Base-by-base conservation (phyloP, 2,329 filamentous ascomycete genomes). In the Colletotrichum higginsianum region DNA sequence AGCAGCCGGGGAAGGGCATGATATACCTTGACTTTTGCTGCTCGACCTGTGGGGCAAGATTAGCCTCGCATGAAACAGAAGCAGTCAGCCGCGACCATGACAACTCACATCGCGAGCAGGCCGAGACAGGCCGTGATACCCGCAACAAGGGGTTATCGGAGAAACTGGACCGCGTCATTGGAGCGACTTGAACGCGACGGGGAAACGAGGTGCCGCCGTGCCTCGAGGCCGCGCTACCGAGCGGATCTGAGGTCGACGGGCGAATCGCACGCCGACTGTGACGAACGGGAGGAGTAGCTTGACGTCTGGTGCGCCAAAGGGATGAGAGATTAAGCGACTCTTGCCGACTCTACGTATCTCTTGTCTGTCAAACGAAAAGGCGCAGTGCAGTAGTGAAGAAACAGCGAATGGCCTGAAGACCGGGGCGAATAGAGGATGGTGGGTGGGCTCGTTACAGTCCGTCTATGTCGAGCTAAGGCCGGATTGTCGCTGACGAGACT, bases 21-120 rank as follows among this genome's bases (percentile, higher is more conserved):
- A 30, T 74, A 77, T 79, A 92, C 91, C 87, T 97, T 98, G 80
- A 98, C 95, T 85, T 99, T 99, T 65, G 96, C 95, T 73, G 92
- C 90, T 72, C 96, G 94, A 84, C 90, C 90, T 90, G 75, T 61
- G 63, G 53, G 71, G 71, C 47, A 21, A 57, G 42, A 21, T 65
- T 67, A 72, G 72, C 69, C 40, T 75, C 61, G 67, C 63, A 74
- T 73, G 58, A 63, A 11, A 71, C 23, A 46, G 38, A 55, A 55
- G 53, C 23, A 50, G 66, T 60, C 70, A 74, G 70, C 78, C 66
- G 66, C 40, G 47, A 58, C 11, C 60, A 67, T 47, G 57, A 47
- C 38, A 64, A 79, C 84, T 82, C 76, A 87, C 93, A 96, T 85
- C 93, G 87, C 64, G 93, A 93, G 82, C 93, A 96, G 35, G 94